These are phyloP conservation scores for Microbotryum silenes-acaulis DNA, from an alignment of 1,284 basidiomycete species.

Conservation along the genomic window DNA sequence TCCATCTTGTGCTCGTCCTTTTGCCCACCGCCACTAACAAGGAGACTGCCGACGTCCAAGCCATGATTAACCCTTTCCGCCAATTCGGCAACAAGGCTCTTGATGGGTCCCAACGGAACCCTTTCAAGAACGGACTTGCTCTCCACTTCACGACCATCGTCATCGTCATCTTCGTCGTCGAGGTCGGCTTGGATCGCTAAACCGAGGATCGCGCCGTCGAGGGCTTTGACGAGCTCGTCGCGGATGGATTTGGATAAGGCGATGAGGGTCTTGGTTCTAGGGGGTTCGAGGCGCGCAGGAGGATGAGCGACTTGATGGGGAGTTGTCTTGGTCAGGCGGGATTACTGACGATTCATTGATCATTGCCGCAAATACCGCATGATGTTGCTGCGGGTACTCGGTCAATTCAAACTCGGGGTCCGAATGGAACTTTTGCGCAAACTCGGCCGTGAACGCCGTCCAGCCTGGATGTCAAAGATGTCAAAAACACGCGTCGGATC, in stretches of 20 bases:
- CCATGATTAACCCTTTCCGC: constrained; percentile 26
- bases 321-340: no score
- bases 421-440: no score
- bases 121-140: no score
- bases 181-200: no score
- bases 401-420: constrained; percentile 49
- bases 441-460: no score
- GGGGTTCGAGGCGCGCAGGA: no score
- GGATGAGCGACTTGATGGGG: no score
- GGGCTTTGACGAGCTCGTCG: no score
- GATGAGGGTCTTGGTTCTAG: constrained; percentile 12
- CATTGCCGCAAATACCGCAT: constrained; percentile 42
- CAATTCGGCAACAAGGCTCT: background rate
- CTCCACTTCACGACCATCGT: no score
- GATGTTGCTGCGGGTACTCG: constrained; percentile 55
- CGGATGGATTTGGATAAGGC: no score
- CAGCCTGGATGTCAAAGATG: constrained; percentile 50
- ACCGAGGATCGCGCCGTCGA: no score
- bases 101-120: background rate
- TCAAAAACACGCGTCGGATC: constrained; percentile 7
- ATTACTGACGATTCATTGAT: constrained; percentile 24
- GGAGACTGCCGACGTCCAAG: constrained; percentile 8
- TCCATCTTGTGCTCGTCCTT: background rate
- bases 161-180: no score
- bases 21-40: background rate